These are phyloP conservation scores for Cladobotryum mycophilum DNA, from an alignment of 2,329 filamentous ascomycete species.

Conservation along the genomic window DNA sequence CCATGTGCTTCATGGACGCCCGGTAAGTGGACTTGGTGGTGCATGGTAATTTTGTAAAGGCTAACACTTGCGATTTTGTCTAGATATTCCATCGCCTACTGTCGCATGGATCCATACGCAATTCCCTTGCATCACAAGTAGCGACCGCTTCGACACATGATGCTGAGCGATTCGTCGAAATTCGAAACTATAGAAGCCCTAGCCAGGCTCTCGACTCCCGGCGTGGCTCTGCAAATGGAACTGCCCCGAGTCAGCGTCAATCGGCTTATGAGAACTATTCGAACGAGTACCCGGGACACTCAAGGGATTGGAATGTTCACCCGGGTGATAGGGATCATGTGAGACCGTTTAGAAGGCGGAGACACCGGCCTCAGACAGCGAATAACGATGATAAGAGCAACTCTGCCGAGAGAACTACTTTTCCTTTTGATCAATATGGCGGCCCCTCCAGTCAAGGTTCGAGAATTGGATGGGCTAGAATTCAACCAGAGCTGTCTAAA, in stretches of 20 bases:
- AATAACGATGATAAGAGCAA: too few species aligned
- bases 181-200: neutral
- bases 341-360: neutral
- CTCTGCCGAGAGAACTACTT: too few species aligned
- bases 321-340: neutral
- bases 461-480: neutral
- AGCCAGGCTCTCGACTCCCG: neutral
- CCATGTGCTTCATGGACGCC: constrained; percentile 15
- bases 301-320: neutral
- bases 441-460: neutral
- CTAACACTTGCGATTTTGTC: neutral
- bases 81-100: constrained; percentile 6
- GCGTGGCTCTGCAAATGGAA: neutral
- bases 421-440: neutral
- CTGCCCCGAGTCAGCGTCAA: neutral
- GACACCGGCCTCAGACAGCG: neutral
- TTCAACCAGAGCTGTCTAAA: neutral
- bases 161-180: neutral
- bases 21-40: constrained; percentile 15
- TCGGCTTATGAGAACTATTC: neutral
- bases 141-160: constrained; percentile 2
- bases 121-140: constrained; percentile 5
- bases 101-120: neutral
- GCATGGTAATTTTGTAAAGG: neutral
- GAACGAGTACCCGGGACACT: neutral